A percentile compares a stretch with the other conserved stretches of the same genome.
Evolutionary conservation across 2,329 filamentous ascomycete species (phyloP).

Genomic region (Venturiaceae sp.): DNA sequence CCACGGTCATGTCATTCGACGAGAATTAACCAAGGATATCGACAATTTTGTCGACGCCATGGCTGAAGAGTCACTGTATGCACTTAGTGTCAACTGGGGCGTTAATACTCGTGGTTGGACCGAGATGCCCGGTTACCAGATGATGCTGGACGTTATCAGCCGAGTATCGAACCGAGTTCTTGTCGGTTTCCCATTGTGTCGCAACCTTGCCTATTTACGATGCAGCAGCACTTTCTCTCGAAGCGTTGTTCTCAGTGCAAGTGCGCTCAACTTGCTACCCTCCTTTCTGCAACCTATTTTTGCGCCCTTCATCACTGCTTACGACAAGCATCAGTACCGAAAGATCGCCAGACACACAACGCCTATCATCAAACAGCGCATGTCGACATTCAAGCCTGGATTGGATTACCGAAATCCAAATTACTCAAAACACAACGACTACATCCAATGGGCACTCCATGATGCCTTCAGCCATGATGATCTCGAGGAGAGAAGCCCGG

Average conservation of each 20-base stretch:
- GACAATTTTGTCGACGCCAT: slow-evolving; percentile 25
- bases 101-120: slow-evolving; percentile 19
- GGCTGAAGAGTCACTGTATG: slow-evolving; percentile 24
- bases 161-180: slow-evolving; percentile 9
- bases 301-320: slow-evolving; percentile 16
- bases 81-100: slow-evolving; percentile 26
- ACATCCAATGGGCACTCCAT: slow-evolving; percentile 30
- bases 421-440: slow-evolving; percentile 21
- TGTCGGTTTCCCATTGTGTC: slow-evolving; percentile 6
- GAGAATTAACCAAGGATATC: slow-evolving; percentile 29
- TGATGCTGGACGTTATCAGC: slow-evolving; percentile 6
- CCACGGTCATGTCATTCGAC: slow-evolving; percentile 32
- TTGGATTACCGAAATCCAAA: slow-evolving; percentile 9
- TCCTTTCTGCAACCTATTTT: slow-evolving; percentile 1
- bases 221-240: slow-evolving; percentile 5
- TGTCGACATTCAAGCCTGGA: slow-evolving; percentile 13
- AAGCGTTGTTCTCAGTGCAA: slow-evolving; percentile 6
- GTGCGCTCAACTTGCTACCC: slow-evolving; percentile 4
- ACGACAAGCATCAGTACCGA: slow-evolving; percentile 22
- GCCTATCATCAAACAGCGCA: slow-evolving; percentile 24
- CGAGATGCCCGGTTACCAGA: slow-evolving; percentile 7
- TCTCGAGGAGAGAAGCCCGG: slow-evolving; percentile 18
- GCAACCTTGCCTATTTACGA: slow-evolving; percentile 4
- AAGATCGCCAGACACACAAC: slow-evolving; percentile 21
- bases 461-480: slow-evolving; percentile 23